Conservation (phyloP, 2,329 filamentous ascomycete genomes). For the Cylindrodendrum hubeiense region DNA sequence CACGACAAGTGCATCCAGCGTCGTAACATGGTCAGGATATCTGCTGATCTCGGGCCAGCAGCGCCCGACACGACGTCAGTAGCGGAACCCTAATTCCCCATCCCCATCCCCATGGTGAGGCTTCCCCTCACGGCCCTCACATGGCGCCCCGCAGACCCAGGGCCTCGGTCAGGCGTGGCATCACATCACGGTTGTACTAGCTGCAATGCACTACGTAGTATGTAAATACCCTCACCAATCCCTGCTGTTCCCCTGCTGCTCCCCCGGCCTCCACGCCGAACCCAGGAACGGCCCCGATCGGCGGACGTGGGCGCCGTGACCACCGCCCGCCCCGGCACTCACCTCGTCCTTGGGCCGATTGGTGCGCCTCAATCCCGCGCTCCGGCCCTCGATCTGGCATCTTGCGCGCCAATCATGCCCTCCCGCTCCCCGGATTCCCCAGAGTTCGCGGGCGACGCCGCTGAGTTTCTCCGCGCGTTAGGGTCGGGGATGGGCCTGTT, state of each 20-base stretch:
- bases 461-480: slow-evolving; percentile 24
- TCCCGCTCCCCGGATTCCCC: slow-evolving; percentile 21
- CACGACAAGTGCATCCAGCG: background rate
- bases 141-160: slow-evolving; percentile 22
- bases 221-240: background rate
- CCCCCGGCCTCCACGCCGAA: background rate
- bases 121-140: slow-evolving; percentile 10
- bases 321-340: slow-evolving; percentile 1
- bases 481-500: background rate
- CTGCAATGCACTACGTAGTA: too few relatives aligned
- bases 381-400: background rate
- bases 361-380: slow-evolving; percentile 19
- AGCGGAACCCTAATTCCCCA: slow-evolving; percentile 13
- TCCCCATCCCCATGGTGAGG: background rate
- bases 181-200: background rate
- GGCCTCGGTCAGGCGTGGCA: slow-evolving; percentile 15
- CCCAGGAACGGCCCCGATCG: slow-evolving; percentile 7
- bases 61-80: slow-evolving; percentile 11
- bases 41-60: slow-evolving; percentile 26
- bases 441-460: slow-evolving; percentile 7
- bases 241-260: slow-evolving; percentile 1
- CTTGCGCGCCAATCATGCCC: slow-evolving; percentile 25
- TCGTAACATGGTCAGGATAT: background rate
- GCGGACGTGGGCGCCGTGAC: slow-evolving; percentile 7
- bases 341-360: slow-evolving; percentile 16